Evolutionary conservation across 176 grass and related monocot species (phyloP).

Genomic region (Carex littledalei): DNA sequence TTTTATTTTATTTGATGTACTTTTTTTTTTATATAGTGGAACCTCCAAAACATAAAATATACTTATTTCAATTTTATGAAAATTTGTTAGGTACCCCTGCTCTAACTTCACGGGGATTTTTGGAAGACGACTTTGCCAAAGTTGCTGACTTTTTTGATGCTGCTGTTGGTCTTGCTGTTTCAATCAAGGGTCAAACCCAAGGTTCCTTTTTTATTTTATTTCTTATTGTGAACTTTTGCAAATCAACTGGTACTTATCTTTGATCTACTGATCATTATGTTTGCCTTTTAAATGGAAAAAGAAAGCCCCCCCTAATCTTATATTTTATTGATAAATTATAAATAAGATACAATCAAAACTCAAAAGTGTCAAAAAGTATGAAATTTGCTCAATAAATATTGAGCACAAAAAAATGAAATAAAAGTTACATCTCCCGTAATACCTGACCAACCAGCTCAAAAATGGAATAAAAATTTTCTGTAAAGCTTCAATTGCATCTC

Average conservation of each 20-base stretch:
- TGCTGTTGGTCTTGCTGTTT: constrained; percentile 72
- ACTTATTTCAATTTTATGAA: background rate
- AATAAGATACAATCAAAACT: no score
- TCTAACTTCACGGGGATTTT: constrained; percentile 94
- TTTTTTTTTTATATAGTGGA: background rate
- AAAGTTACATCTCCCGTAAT: no score
- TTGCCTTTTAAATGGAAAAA: background rate
- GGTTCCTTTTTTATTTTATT: constrained; percentile 28
- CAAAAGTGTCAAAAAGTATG: no score
- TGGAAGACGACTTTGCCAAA: constrained; percentile 95
- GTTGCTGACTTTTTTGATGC: constrained; percentile 86
- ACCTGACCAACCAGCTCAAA: no score
- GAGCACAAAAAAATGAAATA: no score
- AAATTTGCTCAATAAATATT: no score
- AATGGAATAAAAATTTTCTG: no score
- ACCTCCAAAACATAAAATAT: background rate
- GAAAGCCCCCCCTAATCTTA: no score
- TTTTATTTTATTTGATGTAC: background rate
- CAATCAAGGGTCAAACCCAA: constrained; percentile 72
- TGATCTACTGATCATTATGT: background rate
- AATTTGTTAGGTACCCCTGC: constrained; percentile 72
- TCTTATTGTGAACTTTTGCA: background rate
- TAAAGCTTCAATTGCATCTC: no score
- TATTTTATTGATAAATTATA: no score
- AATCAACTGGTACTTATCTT: background rate